A percentile compares a stretch with the other conserved stretches of the same genome.
Conservation (phyloP, 371 early-diverging fungal species). For the Encephalitozoon cuniculi region DNA sequence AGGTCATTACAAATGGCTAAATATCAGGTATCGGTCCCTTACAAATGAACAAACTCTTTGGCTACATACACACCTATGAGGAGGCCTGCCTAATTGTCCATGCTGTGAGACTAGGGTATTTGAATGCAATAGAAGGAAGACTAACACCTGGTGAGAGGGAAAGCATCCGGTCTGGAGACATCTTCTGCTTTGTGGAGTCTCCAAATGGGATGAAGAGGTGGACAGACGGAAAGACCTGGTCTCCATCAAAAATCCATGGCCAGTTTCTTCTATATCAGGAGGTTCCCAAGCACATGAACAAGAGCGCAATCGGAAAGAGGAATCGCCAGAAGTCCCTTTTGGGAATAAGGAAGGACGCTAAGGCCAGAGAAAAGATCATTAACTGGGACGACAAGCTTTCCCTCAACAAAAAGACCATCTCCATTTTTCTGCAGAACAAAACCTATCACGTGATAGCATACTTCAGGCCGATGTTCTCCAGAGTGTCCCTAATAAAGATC, state of each 20-base stretch:
- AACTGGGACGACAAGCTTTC: conserved; percentile 38
- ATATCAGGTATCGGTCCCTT: neutral
- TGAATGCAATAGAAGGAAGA: conserved; percentile 41
- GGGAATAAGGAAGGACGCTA: neutral
- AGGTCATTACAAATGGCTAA: neutral
- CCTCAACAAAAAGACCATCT: conserved; percentile 57
- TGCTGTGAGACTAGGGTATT: conserved; percentile 43
- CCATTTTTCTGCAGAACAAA: conserved; percentile 35
- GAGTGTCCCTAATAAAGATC: conserved; percentile 22
- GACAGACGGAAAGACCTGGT: conserved; percentile 62
- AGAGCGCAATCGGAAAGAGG: conserved; percentile 41
- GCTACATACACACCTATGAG: conserved; percentile 52
- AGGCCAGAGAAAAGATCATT: conserved; percentile 18
- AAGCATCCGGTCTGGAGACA: conserved; percentile 50
- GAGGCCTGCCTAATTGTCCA: conserved; percentile 53
- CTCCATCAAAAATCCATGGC: conserved; percentile 61
- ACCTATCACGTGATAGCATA: conserved; percentile 58
- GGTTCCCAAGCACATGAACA: conserved; percentile 53
- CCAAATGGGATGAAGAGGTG: conserved; percentile 60
- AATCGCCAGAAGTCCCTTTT: conserved; percentile 9
- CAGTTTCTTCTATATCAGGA: conserved; percentile 60
- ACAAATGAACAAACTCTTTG: conserved; percentile 34
- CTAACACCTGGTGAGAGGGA: conserved; percentile 48
- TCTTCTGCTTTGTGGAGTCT: conserved; percentile 58
- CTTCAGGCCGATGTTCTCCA: conserved; percentile 50